These are phyloP conservation scores for Omphalotus guepiniiformis DNA, from an alignment of 768 basidiomycete genomes.

Conservation along the genomic window DNA sequence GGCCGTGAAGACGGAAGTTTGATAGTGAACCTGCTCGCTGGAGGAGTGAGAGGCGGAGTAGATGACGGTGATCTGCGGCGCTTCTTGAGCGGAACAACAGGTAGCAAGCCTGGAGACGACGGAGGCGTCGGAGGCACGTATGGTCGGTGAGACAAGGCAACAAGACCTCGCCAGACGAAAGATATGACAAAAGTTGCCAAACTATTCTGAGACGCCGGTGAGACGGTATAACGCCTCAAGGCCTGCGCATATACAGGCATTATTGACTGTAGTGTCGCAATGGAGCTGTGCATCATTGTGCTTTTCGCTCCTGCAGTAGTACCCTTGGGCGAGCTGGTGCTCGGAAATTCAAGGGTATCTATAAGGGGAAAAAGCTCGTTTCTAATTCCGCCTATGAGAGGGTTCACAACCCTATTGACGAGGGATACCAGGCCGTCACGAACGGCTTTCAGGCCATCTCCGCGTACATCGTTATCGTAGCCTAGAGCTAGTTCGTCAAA, in stretches of 20 bases:
- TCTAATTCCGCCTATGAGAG: slow-evolving; percentile 58
- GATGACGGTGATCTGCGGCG: slow-evolving; percentile 35
- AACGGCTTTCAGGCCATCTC: slow-evolving; percentile 64
- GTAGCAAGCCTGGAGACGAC: slow-evolving; percentile 31
- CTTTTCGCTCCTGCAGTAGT: slow-evolving; percentile 26
- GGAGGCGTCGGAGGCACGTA: slow-evolving; percentile 34
- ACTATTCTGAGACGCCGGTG: slow-evolving; percentile 50
- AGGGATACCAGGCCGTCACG: slow-evolving; percentile 70
- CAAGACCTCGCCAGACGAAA: slow-evolving; percentile 68
- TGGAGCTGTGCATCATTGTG: slow-evolving; percentile 49
- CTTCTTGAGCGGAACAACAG: slow-evolving; percentile 34
- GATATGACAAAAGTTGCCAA: slow-evolving; percentile 72
- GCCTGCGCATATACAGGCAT: slow-evolving; percentile 60
- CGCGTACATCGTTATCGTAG: slow-evolving; percentile 53
- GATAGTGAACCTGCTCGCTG: slow-evolving; percentile 55
- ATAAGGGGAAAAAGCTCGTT: slow-evolving; percentile 57
- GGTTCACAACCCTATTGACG: slow-evolving; percentile 61
- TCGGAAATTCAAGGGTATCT: slow-evolving; percentile 54
- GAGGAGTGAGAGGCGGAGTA: slow-evolving; percentile 54
- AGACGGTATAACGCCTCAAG: slow-evolving; percentile 51
- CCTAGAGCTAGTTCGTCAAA: slow-evolving; percentile 68
- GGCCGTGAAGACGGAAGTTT: slow-evolving; percentile 67
- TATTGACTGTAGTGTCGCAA: slow-evolving; percentile 51
- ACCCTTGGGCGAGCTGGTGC: slow-evolving; percentile 25
- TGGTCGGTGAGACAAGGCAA: slow-evolving; percentile 65